phyloP scores from a whole-genome alignment of 73 alveolate species.

The Paramecium octaurelia region DNA sequence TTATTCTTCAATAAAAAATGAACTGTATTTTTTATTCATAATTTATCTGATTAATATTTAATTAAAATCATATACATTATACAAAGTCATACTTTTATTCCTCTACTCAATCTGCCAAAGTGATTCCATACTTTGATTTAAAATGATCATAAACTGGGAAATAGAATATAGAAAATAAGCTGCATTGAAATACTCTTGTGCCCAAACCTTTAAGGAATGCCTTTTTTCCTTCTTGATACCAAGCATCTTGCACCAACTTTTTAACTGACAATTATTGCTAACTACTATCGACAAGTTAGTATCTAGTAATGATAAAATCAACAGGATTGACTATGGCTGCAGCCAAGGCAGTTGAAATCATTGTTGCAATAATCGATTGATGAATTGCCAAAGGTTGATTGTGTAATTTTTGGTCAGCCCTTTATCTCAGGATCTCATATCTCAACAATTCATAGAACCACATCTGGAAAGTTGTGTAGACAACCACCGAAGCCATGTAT shows the following conservation, averaged over 20 bases:
- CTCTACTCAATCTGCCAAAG: constrained; percentile 41
- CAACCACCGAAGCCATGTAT: constrained; percentile 34
- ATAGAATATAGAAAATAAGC: constrained; percentile 47
- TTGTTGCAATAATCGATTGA: constrained; percentile 45
- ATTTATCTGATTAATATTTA: neutral
- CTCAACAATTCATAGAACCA: constrained; percentile 63
- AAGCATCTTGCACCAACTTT: neutral
- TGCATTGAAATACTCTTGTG: constrained; percentile 36
- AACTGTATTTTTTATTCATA: neutral
- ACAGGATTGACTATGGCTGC: constrained; percentile 54
- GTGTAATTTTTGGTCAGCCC: neutral
- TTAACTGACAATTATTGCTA: neutral
- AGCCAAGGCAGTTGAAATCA: constrained; percentile 27
- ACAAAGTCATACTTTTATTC: neutral
- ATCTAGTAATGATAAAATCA: constrained; percentile 58
- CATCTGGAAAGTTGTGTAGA: constrained; percentile 44
- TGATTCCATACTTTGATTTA: constrained; percentile 56
- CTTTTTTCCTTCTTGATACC: constrained; percentile 47
- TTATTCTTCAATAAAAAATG: neutral
- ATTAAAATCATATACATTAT: neutral
- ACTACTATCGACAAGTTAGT: constrained; percentile 54
- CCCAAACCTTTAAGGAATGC: constrained; percentile 58
- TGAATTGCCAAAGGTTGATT: constrained; percentile 6
- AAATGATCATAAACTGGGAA: constrained; percentile 59
- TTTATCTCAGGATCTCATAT: constrained; percentile 13